Base-by-base conservation (phyloP, 2,329 filamentous ascomycete species). In the Ceratocystis lukuohia region DNA sequence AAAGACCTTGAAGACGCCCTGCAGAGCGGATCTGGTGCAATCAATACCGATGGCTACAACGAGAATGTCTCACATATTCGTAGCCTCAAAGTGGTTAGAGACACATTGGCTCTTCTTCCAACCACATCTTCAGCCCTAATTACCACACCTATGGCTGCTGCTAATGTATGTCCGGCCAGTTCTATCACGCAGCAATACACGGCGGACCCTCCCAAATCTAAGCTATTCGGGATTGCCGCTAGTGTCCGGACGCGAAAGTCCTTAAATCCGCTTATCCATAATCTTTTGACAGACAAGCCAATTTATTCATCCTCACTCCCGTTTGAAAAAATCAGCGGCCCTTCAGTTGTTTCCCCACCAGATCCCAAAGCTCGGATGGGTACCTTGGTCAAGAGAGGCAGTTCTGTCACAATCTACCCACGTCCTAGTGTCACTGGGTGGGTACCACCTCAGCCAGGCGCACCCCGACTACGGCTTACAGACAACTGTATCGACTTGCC, bases 281-380 rank as follows among this genome's bases (percentile, higher is more conserved):
- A 96, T 71, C 84, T 99, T 1, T 82, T 99, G 8, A 99, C 94
- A 1, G 94, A 99, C 76, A 95, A 96, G 72, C 93, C 94, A 0
- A 83, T 92, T 15, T 88, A 91, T 70, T 97, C 94, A 1, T 94
- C 94, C 1, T 99, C 94, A 0, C 79, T 99, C 0, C 94, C 94
- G 0, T 80, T 86, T 5, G 83, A 86, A 50, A 82, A 89, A 62
- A 81, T 91, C 41, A 77, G 74, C 66, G 48, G 63, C 30, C 65
- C 67, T 5, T 50, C 65, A 22, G 56, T 66, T 12, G 62, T 61
- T 17, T 33, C 65, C 3, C 61, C 61, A 1, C n/a, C 69, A 63
- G 37, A 48, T 65, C 45, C 64, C 66, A 37, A 66, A 66, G 69
- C 62, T 28, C 71, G 62, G 59, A 71, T 68, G 30, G 88, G 91